phyloP scores from a whole-genome alignment of 495 filamentous ascomycete species.

The Penicillium paradoxum region DNA sequence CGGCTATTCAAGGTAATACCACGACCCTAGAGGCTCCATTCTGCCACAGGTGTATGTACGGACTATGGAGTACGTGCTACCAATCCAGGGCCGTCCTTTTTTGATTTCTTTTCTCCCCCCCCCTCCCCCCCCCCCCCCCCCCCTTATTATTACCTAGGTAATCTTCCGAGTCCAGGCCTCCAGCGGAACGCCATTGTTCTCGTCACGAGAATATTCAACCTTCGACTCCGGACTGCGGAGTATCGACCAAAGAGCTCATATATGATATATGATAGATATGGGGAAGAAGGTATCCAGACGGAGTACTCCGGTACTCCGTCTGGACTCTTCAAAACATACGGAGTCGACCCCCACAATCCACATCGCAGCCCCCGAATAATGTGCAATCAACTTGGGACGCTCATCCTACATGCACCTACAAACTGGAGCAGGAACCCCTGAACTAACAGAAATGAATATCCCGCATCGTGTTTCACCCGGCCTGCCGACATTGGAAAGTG shows the following conservation, averaged over 20 bases:
- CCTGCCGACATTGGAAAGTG: constrained; percentile 7
- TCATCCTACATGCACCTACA: too few relatives aligned
- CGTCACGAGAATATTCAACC: too few relatives aligned
- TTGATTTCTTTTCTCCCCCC: background rate
- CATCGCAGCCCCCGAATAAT: background rate
- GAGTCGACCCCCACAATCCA: too few relatives aligned
- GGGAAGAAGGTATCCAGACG: too few relatives aligned
- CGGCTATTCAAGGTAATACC: background rate
- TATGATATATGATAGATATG: too few relatives aligned
- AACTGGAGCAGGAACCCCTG: too few relatives aligned
- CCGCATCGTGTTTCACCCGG: background rate
- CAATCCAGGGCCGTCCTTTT: background rate
- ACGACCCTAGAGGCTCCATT: background rate
- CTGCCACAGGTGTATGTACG: background rate
- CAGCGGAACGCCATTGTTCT: background rate
- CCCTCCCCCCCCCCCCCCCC: too few relatives aligned
- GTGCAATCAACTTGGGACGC: background rate
- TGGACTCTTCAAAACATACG: too few relatives aligned
- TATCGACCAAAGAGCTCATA: too few relatives aligned
- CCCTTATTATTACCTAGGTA: background rate
- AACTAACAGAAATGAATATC: background rate
- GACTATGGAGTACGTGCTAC: background rate
- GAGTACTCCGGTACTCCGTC: too few relatives aligned
- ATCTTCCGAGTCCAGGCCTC: background rate
- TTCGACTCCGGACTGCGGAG: too few relatives aligned